A percentile compares a stretch with the other conserved stretches of the same genome.
These are phyloP conservation scores for Trametes sp. DNA, from an alignment of 1,284 basidiomycete species.

Conservation along the genomic window DNA sequence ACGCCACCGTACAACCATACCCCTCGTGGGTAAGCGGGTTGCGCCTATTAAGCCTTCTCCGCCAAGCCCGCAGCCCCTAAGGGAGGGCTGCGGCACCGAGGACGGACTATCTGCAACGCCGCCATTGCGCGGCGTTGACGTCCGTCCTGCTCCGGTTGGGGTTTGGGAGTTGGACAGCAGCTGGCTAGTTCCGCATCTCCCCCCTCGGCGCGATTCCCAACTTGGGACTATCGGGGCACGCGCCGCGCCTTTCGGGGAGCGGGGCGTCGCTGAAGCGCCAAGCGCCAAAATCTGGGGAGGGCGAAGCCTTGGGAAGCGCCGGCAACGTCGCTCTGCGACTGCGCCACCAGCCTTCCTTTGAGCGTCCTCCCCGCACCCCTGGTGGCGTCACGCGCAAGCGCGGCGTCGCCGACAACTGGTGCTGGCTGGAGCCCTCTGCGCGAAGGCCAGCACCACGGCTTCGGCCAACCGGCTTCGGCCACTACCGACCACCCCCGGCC, in stretches of 20 bases:
- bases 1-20: not conserved
- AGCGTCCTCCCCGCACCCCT: not conserved
- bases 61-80: not conserved
- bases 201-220: constrained; percentile 12
- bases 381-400: not conserved
- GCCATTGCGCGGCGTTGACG: not conserved
- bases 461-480: constrained; percentile 2
- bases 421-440: constrained; percentile 4
- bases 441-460: constrained; percentile 4
- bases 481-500: too few relatives aligned
- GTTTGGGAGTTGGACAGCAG: not conserved
- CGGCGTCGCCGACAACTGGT: not conserved
- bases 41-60: not conserved
- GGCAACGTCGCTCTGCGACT: not conserved
- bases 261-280: constrained; percentile 4
- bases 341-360: not conserved
- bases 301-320: constrained; percentile 3
- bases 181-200: not conserved
- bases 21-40: not conserved
- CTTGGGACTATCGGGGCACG: constrained; percentile 4
- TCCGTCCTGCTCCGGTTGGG: constrained; percentile 1
- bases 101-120: not conserved
- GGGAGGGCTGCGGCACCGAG: not conserved
- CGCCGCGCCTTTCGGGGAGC: not conserved
- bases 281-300: constrained; percentile 8